These are phyloP conservation scores for Suillus americanus DNA, from an alignment of 768 basidiomycete species.

Conservation along the genomic window DNA sequence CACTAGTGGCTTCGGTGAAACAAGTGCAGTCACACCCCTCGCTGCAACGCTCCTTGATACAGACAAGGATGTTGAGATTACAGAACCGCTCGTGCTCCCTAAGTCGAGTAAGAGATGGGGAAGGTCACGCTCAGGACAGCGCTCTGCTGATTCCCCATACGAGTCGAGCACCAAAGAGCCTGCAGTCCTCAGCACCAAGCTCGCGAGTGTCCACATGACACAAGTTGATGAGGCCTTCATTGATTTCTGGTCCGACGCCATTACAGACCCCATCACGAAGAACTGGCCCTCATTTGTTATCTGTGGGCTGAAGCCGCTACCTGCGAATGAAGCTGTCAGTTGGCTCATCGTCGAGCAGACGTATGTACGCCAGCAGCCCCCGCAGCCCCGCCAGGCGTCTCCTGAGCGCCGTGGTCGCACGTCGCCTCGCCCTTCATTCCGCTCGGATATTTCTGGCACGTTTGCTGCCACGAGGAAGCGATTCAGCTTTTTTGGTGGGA, in stretches of 20 bases:
- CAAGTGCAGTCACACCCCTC: slow-evolving; percentile 38
- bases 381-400: slow-evolving; percentile 23
- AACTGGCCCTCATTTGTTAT: slow-evolving; percentile 71
- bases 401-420: slow-evolving; percentile 32
- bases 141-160: slow-evolving; percentile 19
- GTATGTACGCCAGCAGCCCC: slow-evolving; percentile 40
- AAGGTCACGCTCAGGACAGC: slow-evolving; percentile 26
- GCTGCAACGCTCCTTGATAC: slow-evolving; percentile 57
- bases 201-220: slow-evolving; percentile 41
- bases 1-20: slow-evolving; percentile 55
- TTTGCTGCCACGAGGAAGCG: slow-evolving; percentile 56
- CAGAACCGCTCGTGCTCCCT: slow-evolving; percentile 36
- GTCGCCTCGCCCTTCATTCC: slow-evolving; percentile 44
- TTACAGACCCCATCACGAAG: slow-evolving; percentile 64
- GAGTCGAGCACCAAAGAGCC: slow-evolving; percentile 12
- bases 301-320: slow-evolving; percentile 57
- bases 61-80: slow-evolving; percentile 61
- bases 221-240: slow-evolving; percentile 79
- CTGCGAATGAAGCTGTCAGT: slow-evolving; percentile 34
- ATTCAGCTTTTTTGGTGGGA: slow-evolving; percentile 57
- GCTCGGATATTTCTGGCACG: slow-evolving; percentile 44
- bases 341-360: slow-evolving; percentile 74
- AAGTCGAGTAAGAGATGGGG: slow-evolving; percentile 35
- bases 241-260: slow-evolving; percentile 78
- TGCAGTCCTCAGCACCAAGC: slow-evolving; percentile 33